A percentile compares a stretch with the other conserved stretches of the same genome.
phyloP scores from a whole-genome alignment of 1,139 yeast genomes.

The Geotrichum citri-aurantii region DNA sequence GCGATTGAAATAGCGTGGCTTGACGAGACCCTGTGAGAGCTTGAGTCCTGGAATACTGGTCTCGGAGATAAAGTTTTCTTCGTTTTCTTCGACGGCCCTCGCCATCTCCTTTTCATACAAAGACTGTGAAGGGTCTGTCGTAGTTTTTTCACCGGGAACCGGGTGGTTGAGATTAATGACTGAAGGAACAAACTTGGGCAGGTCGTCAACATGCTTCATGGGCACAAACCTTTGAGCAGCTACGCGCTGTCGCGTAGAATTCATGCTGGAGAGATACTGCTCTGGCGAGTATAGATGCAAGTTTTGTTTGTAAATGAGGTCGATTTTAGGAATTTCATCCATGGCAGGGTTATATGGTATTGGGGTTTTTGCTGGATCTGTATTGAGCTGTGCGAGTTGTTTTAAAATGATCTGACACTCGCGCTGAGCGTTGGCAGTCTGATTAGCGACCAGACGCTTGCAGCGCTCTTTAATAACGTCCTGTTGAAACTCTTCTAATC shows the following conservation, averaged over 20 bases:
- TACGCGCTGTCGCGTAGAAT: background rate
- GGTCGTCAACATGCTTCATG: constrained; percentile 14
- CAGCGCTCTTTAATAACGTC: constrained; percentile 21
- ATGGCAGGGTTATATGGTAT: constrained; percentile 18
- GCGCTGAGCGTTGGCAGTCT: constrained; percentile 19
- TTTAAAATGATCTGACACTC: constrained; percentile 14
- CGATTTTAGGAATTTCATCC: constrained; percentile 15
- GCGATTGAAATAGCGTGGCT: constrained; percentile 34
- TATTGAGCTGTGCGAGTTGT: constrained; percentile 1
- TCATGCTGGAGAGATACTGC: background rate
- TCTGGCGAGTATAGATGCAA: background rate
- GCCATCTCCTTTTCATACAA: constrained; percentile 9
- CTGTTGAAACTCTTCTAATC: constrained; percentile 21
- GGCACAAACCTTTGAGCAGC: constrained; percentile 8
- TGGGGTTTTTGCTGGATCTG: background rate
- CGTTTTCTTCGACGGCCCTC: constrained; percentile 12
- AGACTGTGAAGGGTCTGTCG: constrained; percentile 5
- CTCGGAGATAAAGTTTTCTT: constrained; percentile 14
- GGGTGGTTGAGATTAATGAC: background rate
- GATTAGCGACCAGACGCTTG: constrained; percentile 17
- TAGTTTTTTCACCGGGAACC: background rate
- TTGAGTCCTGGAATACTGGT: constrained; percentile 22
- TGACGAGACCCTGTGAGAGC: constrained; percentile 20
- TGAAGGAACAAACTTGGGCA: constrained; percentile 6
- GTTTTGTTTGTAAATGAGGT: background rate